phyloP scores from a whole-genome alignment of 208 protist genomes.

The Zelonia costaricensis region DNA sequence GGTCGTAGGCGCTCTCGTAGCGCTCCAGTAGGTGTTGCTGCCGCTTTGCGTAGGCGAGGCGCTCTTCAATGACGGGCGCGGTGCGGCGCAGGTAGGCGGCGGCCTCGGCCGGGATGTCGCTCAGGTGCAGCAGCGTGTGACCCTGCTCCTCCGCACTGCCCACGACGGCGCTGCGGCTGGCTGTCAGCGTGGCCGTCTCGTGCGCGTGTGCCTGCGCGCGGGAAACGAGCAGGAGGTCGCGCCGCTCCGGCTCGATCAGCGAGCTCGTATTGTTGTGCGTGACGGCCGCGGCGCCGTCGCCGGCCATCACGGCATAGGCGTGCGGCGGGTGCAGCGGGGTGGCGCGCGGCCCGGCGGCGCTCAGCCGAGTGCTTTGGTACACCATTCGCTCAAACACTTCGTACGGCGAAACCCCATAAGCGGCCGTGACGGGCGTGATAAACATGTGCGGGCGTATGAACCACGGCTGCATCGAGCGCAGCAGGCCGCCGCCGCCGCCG shows the following conservation, averaged over 20 bases:
- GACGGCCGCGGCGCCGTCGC: not conserved
- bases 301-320: not conserved
- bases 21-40: constrained; percentile 9
- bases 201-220: constrained; percentile 14
- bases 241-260: constrained; percentile 22
- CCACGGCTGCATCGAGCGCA: constrained; percentile 59
- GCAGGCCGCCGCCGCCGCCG: constrained; percentile 8
- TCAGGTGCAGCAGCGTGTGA: constrained; percentile 23
- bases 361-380: constrained; percentile 16
- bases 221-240: constrained; percentile 14
- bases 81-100: constrained; percentile 31
- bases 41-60: constrained; percentile 24
- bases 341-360: too few relatives aligned
- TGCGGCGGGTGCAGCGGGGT: too few relatives aligned
- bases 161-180: not conserved
- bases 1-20: constrained; percentile 13
- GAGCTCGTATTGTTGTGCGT: constrained; percentile 23
- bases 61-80: constrained; percentile 10
- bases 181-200: not conserved
- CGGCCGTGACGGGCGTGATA: constrained; percentile 33
- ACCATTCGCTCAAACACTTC: constrained; percentile 44
- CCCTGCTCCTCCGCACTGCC: constrained; percentile 14
- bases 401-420: constrained; percentile 39
- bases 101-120: constrained; percentile 22
- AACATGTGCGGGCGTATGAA: constrained; percentile 69